phyloP scores from a whole-genome alignment of 768 basidiomycete genomes.

The Leccinum pellstonianum region DNA sequence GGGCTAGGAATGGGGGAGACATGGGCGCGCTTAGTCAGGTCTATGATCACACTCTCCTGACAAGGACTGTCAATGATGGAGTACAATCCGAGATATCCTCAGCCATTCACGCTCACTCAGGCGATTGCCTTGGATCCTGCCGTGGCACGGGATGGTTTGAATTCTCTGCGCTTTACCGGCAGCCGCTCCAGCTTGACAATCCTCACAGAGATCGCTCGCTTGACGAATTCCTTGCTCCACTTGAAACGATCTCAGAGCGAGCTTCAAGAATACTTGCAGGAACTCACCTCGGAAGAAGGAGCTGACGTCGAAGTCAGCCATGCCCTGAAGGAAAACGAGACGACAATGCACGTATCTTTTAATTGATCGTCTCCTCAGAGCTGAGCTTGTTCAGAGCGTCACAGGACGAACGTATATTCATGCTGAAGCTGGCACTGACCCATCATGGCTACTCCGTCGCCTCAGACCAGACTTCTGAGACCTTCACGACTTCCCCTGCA shows the following conservation, averaged over 20 bases:
- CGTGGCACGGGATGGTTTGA: constrained; percentile 68
- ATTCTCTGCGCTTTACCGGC: not conserved
- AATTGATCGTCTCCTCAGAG: constrained; percentile 4
- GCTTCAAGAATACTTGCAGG: constrained; percentile 47
- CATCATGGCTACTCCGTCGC: constrained; percentile 57
- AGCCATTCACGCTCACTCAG: constrained; percentile 72
- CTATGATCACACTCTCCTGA: not conserved
- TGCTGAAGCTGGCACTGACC: constrained; percentile 61
- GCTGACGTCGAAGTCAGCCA: constrained; percentile 57
- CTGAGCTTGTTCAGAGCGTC: constrained; percentile 52
- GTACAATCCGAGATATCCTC: constrained; percentile 61
- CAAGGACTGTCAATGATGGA: constrained; percentile 44
- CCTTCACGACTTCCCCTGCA: not conserved
- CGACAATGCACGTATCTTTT: constrained; percentile 56
- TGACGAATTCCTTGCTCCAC: constrained; percentile 68
- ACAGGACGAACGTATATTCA: constrained; percentile 72
- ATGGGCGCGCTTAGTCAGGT: constrained; percentile 28
- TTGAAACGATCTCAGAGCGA: constrained; percentile 60
- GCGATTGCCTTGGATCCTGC: constrained; percentile 63
- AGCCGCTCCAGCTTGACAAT: constrained; percentile 3
- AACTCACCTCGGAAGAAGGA: constrained; percentile 30
- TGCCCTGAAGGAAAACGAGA: constrained; percentile 69
- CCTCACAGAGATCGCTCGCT: constrained; percentile 65
- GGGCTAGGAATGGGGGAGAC: constrained; percentile 50
- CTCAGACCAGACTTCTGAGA: constrained; percentile 12